These are phyloP conservation scores for Fistulina hepatica DNA, from an alignment of 1,284 basidiomycete species.

Conservation along the genomic window DNA sequence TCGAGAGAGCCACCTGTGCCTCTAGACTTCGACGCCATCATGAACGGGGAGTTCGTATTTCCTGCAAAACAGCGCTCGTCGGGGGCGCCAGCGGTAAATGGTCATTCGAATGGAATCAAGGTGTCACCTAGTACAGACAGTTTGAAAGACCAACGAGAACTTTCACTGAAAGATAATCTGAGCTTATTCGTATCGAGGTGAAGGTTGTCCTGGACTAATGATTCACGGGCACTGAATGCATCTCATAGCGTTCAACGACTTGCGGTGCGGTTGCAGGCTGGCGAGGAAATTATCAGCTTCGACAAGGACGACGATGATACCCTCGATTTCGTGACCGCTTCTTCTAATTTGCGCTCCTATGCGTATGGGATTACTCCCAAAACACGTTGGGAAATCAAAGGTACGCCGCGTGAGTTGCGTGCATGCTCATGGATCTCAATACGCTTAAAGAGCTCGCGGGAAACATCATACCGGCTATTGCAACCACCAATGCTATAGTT, in stretches of 20 bases:
- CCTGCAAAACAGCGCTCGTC: slow-evolving; percentile 17
- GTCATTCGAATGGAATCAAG: slow-evolving; percentile 19
- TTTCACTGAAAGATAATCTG: slow-evolving; percentile 73
- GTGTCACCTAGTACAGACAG: slow-evolving; percentile 19
- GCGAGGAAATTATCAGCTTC: slow-evolving; percentile 74
- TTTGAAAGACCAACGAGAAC: slow-evolving; percentile 71
- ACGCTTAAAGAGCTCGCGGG: slow-evolving; percentile 96
- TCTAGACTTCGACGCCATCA: slow-evolving; percentile 69
- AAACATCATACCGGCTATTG: slow-evolving; percentile 98
- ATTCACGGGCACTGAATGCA: not conserved
- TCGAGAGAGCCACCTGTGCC: slow-evolving; percentile 76
- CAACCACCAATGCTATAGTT: slow-evolving; percentile 97
- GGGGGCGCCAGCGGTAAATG: slow-evolving; percentile 17
- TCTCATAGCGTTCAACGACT: slow-evolving; percentile 61
- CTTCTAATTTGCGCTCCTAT: slow-evolving; percentile 84
- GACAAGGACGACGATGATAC: slow-evolving; percentile 99
- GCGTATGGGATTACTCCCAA: slow-evolving; percentile 86
- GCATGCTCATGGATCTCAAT: not conserved
- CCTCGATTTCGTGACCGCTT: slow-evolving; percentile 91
- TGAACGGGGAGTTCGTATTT: slow-evolving; percentile 46
- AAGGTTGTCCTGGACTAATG: slow-evolving; percentile 9
- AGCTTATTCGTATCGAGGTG: slow-evolving; percentile 77
- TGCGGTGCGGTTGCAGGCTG: slow-evolving; percentile 58
- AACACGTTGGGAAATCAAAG: slow-evolving; percentile 95
- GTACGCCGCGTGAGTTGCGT: no score